Base-by-base conservation (phyloP, 2,329 filamentous ascomycete genomes). In the Nectriaceae sp. region DNA sequence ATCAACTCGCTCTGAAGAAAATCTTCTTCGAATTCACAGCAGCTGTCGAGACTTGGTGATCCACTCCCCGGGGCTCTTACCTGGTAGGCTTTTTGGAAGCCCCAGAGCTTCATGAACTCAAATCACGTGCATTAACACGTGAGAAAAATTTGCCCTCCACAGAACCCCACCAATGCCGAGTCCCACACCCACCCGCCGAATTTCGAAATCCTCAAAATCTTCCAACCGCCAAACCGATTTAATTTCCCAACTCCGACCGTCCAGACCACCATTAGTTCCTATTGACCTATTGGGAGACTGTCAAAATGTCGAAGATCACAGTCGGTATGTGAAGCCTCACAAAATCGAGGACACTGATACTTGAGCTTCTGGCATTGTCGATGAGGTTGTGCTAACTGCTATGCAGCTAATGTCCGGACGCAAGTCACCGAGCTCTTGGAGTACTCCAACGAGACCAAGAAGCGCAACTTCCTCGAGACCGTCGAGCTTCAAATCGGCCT, bases 401-500 rank as follows among this genome's bases (percentile, higher is more conserved):
- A 26, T 49, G 16, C 62, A 71, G 90, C 90, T 84, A 90, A 91
- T 89, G 91, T 96, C 84, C 90, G 92, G 84, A 82, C 84, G 75
- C 93, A 97, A 82, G 90, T 97, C 75, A 80, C 87, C 76, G 84
- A 94, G 75, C 84, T 99, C 70, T 88, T 99, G 70, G 87, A 96
- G 71, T 97, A 97, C 88, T 96, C 89, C 73, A 82, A 82, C 69
- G 70, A 96, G 77, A 90, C 89, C 76, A 96, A 96, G 88, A 96
- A 96, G 89, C 83, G 91, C 68, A 96, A 96, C 85, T 97, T 96
- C 82, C 83, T 95, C 74, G 90, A 94, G 83, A 93, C 89, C 72
- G 90, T 96, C 75, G 88, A 91, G 77, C 87, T 89, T 65, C 84
- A 90, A 77, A 94, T 95, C 82, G 90, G 90, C 75, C 86, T 96